Percentiles rank a stretch among this genome's conserved stretches.
phyloP scores from a whole-genome alignment of 2,329 filamentous ascomycete genomes.

The Dryadomyces quercus-mongolicae region DNA sequence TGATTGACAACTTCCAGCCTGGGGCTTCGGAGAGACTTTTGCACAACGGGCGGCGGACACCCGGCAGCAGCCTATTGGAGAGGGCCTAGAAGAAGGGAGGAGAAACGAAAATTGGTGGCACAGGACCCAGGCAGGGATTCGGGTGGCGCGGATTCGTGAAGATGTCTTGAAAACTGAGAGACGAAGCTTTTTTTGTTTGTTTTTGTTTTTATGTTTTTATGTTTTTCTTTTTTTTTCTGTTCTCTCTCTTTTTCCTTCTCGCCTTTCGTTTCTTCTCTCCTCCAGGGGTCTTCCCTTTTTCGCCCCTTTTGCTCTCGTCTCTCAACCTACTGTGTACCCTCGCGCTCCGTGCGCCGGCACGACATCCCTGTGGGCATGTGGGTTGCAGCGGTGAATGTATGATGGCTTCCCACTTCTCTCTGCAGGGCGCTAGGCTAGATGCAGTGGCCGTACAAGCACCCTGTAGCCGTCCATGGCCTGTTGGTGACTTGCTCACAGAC shows the following conservation, averaged over 20 bases:
- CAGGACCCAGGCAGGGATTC: not conserved
- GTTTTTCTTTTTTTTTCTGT: not conserved
- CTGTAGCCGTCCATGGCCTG: not conserved
- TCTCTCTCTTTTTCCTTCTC: not conserved
- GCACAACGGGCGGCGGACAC: not conserved
- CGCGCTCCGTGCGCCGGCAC: not conserved
- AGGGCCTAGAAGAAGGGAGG: not conserved
- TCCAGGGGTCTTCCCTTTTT: not conserved
- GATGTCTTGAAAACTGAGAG: no score
- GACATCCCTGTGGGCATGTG: not conserved
- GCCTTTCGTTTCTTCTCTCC: not conserved
- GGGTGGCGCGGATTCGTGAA: not conserved
- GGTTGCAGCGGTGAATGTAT: not conserved
- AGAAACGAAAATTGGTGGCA: not conserved
- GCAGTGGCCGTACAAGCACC: not conserved
- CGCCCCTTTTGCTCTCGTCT: not conserved
- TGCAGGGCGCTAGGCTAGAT: not conserved
- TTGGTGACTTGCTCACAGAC: not conserved
- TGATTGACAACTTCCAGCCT: not conserved
- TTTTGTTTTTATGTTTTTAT: not conserved
- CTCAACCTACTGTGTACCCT: not conserved
- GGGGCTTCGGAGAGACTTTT: not conserved
- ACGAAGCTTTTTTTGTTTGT: no score
- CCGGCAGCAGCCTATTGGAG: constrained; percentile 1
- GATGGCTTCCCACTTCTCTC: no score